Evolutionary conservation across 2,329 filamentous ascomycete species (phyloP), one percentile per base, ranked within the genome.

Genomic region (Cladobotryum mycophilum): DNA sequence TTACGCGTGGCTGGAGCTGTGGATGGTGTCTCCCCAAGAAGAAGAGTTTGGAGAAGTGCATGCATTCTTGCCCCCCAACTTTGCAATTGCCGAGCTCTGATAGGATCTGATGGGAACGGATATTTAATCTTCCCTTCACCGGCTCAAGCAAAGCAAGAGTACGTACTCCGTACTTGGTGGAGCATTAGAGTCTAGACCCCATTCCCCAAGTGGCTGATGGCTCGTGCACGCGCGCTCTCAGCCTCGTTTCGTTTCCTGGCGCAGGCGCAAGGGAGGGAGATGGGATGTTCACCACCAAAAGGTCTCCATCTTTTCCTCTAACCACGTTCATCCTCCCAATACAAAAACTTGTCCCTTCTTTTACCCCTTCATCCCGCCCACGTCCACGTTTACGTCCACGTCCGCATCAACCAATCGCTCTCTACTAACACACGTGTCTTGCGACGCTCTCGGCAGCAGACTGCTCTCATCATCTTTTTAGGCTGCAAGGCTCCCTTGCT

Each of bases 241-340:
- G 44, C 49, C 49, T 51, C 44, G 44, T 40, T 38, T 51, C 44
- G 44, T 40, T 38, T 22, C 43, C 42, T 35, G 25, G n/a, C 22
- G 17, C 15, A n/a, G 14, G 17, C n/a, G 14, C 12, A 33, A 9
- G 17, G 13, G 25, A 9, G 17, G 13, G 25, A 17, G 40, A 18
- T 42, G 14, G 40, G 18, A 13, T 42, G 36, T n/a, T 20, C 20
- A 20, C 20, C 43, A 37, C 37, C 36, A 45, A 36, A 41, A 33
- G 34, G 22, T 42, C 40, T 44, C 45, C 49, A 44, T 40, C 49
- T 44, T 44, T 45, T 33, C 30, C 41, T 14, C 22, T 34, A 12
- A n/a, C 41, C 44, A 22, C 35, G 33, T 8, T 34, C 11, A n/a
- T 20, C 20, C 20, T 9, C 36, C 25, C 4, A 8, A 8, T 6